phyloP scores from a whole-genome alignment of 768 basidiomycete species.

The Boletus tylopilopsis region DNA sequence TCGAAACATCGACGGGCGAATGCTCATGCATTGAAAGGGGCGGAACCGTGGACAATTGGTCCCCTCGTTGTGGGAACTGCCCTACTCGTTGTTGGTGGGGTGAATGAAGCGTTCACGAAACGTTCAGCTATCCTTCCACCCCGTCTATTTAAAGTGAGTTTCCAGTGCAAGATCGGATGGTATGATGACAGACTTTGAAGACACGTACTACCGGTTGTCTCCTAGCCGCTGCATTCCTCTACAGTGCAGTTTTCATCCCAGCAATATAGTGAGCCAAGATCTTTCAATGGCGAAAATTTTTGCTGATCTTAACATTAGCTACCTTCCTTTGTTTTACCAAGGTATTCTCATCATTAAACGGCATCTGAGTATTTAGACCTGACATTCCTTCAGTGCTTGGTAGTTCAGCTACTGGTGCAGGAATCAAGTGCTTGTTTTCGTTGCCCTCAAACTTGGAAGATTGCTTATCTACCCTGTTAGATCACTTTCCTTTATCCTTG shows the following conservation, averaged over 20 bases:
- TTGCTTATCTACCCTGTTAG: constrained; percentile 30
- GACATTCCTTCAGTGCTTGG: constrained; percentile 44
- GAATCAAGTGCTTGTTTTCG: constrained; percentile 58
- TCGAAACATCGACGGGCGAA: background rate
- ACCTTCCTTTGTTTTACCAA: constrained; percentile 76
- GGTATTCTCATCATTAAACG: constrained; percentile 4
- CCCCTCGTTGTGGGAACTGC: constrained; percentile 52
- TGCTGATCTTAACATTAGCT: constrained; percentile 27
- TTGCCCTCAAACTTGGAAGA: background rate
- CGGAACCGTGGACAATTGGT: constrained; percentile 50
- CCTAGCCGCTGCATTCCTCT: constrained; percentile 56
- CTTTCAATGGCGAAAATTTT: rapidly evolving
- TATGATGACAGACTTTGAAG: constrained; percentile 29
- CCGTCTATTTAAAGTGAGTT: constrained; percentile 60
- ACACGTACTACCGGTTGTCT: constrained; percentile 66
- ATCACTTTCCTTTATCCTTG: constrained; percentile 71
- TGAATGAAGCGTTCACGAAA: constrained; percentile 59
- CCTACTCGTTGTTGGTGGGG: constrained; percentile 44
- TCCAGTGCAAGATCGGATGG: background rate
- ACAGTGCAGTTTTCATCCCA: constrained; percentile 58
- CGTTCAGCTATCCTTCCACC: constrained; percentile 71
- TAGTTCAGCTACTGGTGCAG: constrained; percentile 66
- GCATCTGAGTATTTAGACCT: background rate
- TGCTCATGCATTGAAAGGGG: constrained; percentile 39
- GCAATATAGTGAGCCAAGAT: constrained; percentile 27